Evolutionary conservation across 2,329 filamentous ascomycete genomes (phyloP).

Genomic region (Talaromyces sp.): DNA sequence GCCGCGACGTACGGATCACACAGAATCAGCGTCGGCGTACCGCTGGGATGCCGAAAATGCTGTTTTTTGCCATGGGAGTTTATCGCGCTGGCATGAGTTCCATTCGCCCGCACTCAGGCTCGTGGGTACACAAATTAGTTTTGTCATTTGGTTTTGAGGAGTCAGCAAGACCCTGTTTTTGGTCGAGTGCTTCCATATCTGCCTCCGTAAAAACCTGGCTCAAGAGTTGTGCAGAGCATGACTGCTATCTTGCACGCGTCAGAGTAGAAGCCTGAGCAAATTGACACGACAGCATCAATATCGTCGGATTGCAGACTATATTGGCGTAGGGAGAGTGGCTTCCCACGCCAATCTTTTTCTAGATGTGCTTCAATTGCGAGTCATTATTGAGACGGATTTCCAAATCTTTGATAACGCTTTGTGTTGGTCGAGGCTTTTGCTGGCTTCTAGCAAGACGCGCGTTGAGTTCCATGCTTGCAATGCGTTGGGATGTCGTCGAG

Average conservation of each 20-base stretch:
- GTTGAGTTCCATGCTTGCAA: constrained; percentile 9
- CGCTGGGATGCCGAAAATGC: constrained; percentile 7
- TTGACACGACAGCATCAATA: constrained; percentile 7
- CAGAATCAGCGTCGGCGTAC: constrained; percentile 5
- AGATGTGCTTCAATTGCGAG: not conserved
- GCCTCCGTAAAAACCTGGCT: not conserved
- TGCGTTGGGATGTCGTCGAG: constrained; percentile 10
- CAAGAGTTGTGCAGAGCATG: constrained; percentile 8
- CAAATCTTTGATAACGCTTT: not conserved
- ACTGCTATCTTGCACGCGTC: constrained; percentile 14
- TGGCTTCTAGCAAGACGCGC: constrained; percentile 11
- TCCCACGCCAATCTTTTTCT: constrained; percentile 12
- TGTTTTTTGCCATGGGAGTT: constrained; percentile 12
- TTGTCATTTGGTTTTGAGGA: no score
- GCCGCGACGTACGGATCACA: constrained; percentile 11
- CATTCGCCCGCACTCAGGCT: constrained; percentile 9
- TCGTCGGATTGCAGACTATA: constrained; percentile 8
- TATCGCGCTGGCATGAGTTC: constrained; percentile 13
- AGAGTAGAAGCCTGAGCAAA: constrained; percentile 12
- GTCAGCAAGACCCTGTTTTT: constrained; percentile 9
- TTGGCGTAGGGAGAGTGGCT: constrained; percentile 13
- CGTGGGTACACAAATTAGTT: not conserved
- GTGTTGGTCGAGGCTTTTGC: constrained; percentile 9
- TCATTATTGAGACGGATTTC: not conserved
- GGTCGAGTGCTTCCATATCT: constrained; percentile 14